These are phyloP conservation scores for Podospora pseudopauciseta DNA, from an alignment of 495 filamentous ascomycete genomes.

Conservation along the genomic window DNA sequence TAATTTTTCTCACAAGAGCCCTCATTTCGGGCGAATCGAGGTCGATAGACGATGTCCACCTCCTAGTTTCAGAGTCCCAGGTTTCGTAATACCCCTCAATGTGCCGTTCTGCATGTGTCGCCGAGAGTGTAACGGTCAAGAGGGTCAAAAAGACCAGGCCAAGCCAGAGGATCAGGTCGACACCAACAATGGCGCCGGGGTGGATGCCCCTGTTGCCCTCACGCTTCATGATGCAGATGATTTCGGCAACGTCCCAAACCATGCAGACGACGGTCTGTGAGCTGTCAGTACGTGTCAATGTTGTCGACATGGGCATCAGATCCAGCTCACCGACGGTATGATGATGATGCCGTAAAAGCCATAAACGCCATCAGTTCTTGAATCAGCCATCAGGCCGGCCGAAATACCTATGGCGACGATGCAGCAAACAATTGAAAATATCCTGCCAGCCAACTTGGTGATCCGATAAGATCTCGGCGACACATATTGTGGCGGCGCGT, in stretches of 20 bases:
- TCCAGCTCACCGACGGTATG: slow-evolving; percentile 2
- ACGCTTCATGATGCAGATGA: slow-evolving; percentile 14
- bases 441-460: neutral
- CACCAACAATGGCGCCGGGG: slow-evolving; percentile 24
- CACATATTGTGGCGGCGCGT: neutral
- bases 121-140: neutral
- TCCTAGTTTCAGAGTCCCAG: neutral
- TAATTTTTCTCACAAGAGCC: neutral
- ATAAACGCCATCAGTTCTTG: neutral
- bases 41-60: neutral
- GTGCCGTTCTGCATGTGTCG: neutral
- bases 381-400: neutral
- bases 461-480: neutral
- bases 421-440: neutral
- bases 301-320: neutral
- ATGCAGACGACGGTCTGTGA: slow-evolving; percentile 4
- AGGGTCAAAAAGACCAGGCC: slow-evolving; percentile 10
- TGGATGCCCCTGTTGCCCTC: slow-evolving; percentile 23
- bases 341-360: neutral
- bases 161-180: slow-evolving; percentile 25
- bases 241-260: slow-evolving; percentile 22
- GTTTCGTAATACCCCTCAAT: slow-evolving; percentile 1
- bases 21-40: neutral
- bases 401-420: slow-evolving; percentile 2
- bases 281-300: neutral